A percentile compares a stretch with the other conserved stretches of the same genome.
These are phyloP conservation scores for Flaveria sonorensis DNA, from an alignment of 129 eudicot species.

Conservation along the genomic window DNA sequence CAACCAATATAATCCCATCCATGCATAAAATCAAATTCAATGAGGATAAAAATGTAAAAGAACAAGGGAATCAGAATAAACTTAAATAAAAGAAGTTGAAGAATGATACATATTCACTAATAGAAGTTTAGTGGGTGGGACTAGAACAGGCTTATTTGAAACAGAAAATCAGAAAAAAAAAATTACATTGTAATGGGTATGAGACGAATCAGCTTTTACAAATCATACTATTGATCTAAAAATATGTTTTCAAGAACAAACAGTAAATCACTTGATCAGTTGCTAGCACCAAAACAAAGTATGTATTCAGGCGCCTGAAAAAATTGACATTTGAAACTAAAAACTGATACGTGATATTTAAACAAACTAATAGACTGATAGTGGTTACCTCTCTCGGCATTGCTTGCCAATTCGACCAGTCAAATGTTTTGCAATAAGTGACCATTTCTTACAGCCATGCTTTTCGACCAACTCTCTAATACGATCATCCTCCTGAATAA, in stretches of 20 bases:
- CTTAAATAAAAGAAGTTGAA: not conserved
- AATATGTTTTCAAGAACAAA: not conserved
- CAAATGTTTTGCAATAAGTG: conserved; percentile 56
- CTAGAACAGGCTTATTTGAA: not conserved
- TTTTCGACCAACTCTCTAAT: conserved; percentile 45
- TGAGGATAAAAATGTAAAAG: not conserved
- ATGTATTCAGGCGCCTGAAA: not conserved
- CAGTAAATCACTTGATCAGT: not conserved
- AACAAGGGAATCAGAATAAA: not conserved
- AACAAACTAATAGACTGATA: not conserved
- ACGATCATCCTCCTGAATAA: conserved; percentile 59
- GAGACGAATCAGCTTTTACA: not conserved
- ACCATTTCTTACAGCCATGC: conserved; percentile 59
- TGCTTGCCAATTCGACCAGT: conserved; percentile 80
- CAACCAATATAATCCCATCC: not conserved
- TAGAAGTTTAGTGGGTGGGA: not conserved
- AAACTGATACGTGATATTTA: not conserved
- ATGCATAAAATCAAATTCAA: not conserved
- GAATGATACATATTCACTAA: not conserved
- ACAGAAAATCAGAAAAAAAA: not conserved
- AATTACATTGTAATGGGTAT: not conserved
- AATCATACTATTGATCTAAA: not conserved
- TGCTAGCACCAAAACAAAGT: not conserved
- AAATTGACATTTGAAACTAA: not conserved
- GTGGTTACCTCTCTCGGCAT: conserved; percentile 68